Base-by-base conservation (phyloP, 2,329 filamentous ascomycete species). In the Ilyonectria robusta region DNA sequence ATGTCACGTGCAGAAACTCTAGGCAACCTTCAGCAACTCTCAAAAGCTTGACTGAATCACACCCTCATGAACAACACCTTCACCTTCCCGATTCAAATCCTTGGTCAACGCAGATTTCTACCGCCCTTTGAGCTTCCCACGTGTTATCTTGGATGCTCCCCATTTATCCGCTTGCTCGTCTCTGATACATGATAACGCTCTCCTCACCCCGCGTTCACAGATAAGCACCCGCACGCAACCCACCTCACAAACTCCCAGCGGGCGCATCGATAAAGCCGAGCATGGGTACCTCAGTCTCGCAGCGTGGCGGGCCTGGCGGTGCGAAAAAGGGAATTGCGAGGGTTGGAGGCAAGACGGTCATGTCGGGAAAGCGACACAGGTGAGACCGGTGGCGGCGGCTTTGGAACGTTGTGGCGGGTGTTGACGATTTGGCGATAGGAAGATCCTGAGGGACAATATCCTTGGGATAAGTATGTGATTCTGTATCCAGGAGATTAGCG, bases 371-470 rank as follows among this genome's bases (percentile, higher is more conserved):
- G 21, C 50, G 77, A 26, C 76, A 76, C 46, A 64, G 77, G 77
- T 78, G 15, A 59, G 35, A 54, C 56, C n/a, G 21, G 11, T 11
- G 2, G 29, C 37, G 8, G 21, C 17, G 21, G 40, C 31, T 26
- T 4, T 33, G 42, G 35, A 21, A 33, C 10, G 17, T 21, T n/a
- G 9, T 47, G 19, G 35, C 3, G 26, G 15, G 33, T 21, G 31
- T 57, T 72, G 23, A 59, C 37, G 46, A 69, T 61, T 1, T 59
- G 4, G 11, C 54, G 31, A 44, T 8, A 87, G 87, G 0, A 89
- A 88, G 65, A 76, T 88, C 0, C 35, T 83, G 0, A 82, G 79
- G 17, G 87, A 89, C 42, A 82, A 76, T 0, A 84, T 89, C 9
- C 59, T 74, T 0, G 87, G 85, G 0, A 83, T 89, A 19, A 89